Base-by-base conservation (phyloP, 257 asterid species). In the Solanum bulbocastanum region DNA sequence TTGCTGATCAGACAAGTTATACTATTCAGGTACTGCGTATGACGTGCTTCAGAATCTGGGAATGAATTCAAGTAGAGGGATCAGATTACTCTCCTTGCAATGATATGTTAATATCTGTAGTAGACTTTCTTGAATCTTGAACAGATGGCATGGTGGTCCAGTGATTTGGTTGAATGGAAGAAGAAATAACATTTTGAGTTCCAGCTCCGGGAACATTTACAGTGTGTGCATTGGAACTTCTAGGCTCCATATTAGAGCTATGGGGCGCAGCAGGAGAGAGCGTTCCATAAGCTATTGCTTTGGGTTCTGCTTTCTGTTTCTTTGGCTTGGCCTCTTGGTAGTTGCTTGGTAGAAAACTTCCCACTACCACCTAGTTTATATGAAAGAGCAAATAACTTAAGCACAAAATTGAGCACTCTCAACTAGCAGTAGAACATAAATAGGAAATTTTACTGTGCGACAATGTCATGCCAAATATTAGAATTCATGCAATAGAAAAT, bases 331-430 rank as follows among this genome's bases (percentile, higher is more conserved):
- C 32, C 88, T 96, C 98, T 4, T 83, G 89, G 83, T 90, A 76
- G 83, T 92, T 91, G 87, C 96, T 90, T 33, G 95, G 93, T 40
- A 94, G 95, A 88, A 94, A 96, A 91, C 98, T 96, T 65, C 95
- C 98, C 22, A 94, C 98, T 8, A 93, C 94, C 40, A 94, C 95
- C 98, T 96, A 89, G 58, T 13, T 86, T 6, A 81, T 52, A 75
- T 86, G 52, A 87, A 44, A 71, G 15, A 79, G 22, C 81, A 42
- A 79, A 74, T 1, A 79, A 20, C 18, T 81, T 79, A 10, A 79
- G 40, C n/a, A 25, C 35, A 78, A 40, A 58, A 78, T 8, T 13
- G 40, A 44, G 22, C 37, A 44, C 37, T 6, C 23, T 16, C 60
- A 68, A 52, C 62, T 6, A 52, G 16, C 62, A 52, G 62, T 52